Evolutionary conservation across 768 basidiomycete species (phyloP).

Genomic region (Fibroporia radiculosa): DNA sequence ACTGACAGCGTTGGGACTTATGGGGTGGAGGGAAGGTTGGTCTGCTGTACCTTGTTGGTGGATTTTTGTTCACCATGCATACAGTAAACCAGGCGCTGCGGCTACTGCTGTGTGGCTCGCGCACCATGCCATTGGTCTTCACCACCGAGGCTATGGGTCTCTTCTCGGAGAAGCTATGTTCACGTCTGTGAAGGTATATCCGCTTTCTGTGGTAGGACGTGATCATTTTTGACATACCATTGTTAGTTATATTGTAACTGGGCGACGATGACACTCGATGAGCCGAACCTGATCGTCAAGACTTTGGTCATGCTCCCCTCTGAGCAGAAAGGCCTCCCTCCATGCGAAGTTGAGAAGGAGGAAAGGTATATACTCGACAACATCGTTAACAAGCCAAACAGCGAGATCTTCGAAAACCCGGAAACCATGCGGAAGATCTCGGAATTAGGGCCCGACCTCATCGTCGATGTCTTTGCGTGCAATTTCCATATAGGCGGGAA

Average conservation of each 20-base stretch:
- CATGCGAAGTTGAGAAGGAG: slow-evolving; percentile 19
- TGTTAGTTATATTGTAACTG: slow-evolving; percentile 33
- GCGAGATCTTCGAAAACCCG: slow-evolving; percentile 23
- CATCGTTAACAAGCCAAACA: slow-evolving; percentile 24
- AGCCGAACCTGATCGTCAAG: slow-evolving; percentile 28
- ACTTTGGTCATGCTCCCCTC: slow-evolving; percentile 32
- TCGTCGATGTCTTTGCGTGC: slow-evolving; percentile 37
- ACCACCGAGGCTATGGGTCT: slow-evolving; percentile 29
- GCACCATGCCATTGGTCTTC: slow-evolving; percentile 34
- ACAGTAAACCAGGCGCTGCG: slow-evolving; percentile 42
- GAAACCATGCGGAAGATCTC: slow-evolving; percentile 19
- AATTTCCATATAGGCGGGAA: slow-evolving; percentile 32
- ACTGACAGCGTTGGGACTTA: slow-evolving; percentile 34
- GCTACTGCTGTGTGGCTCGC: slow-evolving; percentile 29
- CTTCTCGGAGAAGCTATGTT: slow-evolving; percentile 33
- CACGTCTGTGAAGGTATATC: slow-evolving; percentile 29
- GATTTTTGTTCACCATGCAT: not conserved
- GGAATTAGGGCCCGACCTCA: slow-evolving; percentile 33
- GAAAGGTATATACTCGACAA: slow-evolving; percentile 25
- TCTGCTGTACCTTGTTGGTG: slow-evolving; percentile 26
- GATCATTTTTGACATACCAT: not conserved
- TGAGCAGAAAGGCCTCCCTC: slow-evolving; percentile 18
- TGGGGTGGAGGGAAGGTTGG: slow-evolving; percentile 43
- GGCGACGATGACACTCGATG: slow-evolving; percentile 31
- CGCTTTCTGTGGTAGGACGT: not conserved